A percentile compares a stretch with the other conserved stretches of the same genome.
phyloP scores from a whole-genome alignment of 345 rosid species.

The Eutrema yunnanense region DNA sequence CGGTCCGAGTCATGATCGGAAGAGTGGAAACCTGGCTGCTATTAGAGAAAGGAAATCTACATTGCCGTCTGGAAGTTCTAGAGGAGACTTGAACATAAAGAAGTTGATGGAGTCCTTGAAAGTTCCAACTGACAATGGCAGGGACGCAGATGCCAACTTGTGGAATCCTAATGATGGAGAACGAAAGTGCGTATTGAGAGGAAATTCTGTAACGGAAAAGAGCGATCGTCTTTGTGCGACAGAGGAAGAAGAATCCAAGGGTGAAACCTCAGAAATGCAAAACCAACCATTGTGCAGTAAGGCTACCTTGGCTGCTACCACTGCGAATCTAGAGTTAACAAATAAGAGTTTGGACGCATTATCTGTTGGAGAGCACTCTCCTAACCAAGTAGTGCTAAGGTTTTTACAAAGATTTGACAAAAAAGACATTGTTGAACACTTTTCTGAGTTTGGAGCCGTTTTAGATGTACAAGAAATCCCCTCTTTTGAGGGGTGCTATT shows the following conservation, averaged over 20 bases:
- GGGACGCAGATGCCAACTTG: background rate
- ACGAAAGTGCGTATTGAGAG: background rate
- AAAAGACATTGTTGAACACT: background rate
- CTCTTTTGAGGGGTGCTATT: constrained; percentile 19
- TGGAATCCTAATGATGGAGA: constrained; percentile 8
- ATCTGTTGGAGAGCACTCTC: background rate
- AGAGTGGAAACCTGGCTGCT: background rate
- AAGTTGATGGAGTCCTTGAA: background rate
- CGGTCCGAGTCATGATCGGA: background rate
- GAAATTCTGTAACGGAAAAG: background rate
- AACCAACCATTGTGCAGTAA: background rate
- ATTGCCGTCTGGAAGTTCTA: constrained; percentile 4
- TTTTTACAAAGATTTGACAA: constrained; percentile 10
- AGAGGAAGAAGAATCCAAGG: constrained; percentile 6
- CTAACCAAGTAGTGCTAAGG: constrained; percentile 28
- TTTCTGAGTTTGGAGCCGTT: constrained; percentile 23
- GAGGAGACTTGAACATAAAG: constrained; percentile 1
- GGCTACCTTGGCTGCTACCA: constrained; percentile 7
- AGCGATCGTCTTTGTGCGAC: background rate
- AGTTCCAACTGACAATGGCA: background rate
- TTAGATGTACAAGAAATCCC: constrained; percentile 22
- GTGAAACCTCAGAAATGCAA: background rate
- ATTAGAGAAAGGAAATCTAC: background rate
- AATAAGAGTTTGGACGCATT: background rate
- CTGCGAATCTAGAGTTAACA: background rate